A percentile compares a stretch with the other conserved stretches of the same genome.
Evolutionary conservation across 2,329 filamentous ascomycete species (phyloP).

Genomic region (Claviceps spartinae): DNA sequence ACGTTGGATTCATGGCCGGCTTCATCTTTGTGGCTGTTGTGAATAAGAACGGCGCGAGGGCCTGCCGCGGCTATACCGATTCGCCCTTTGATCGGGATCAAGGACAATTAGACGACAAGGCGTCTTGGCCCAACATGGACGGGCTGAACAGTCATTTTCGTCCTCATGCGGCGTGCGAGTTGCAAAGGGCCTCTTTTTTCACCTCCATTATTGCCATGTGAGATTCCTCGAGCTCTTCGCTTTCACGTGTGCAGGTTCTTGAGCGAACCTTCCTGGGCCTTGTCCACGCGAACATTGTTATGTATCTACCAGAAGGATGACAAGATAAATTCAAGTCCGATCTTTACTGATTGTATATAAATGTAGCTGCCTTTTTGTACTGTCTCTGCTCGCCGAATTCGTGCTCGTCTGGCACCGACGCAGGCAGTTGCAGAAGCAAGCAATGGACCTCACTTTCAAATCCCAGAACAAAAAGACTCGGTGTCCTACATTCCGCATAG

Average conservation of each 20-base stretch:
- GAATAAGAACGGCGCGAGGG: slow-evolving; percentile 53
- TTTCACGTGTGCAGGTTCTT: neutral
- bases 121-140: slow-evolving; percentile 4
- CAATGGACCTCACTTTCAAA: slow-evolving; percentile 42
- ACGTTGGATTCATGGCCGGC: slow-evolving; percentile 59
- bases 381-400: slow-evolving; percentile 57
- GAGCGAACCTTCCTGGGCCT: too few species aligned
- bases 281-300: too few species aligned
- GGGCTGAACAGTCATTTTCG: too few species aligned
- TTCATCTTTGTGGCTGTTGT: slow-evolving; percentile 74
- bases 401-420: slow-evolving; percentile 56
- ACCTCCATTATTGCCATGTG: slow-evolving; percentile 67
- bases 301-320: too few species aligned
- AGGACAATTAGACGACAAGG: slow-evolving; percentile 39
- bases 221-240: slow-evolving; percentile 11
- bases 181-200: slow-evolving; percentile 66
- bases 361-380: slow-evolving; percentile 43
- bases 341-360: too few species aligned
- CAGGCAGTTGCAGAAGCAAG: slow-evolving; percentile 64
- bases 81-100: slow-evolving; percentile 49
- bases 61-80: slow-evolving; percentile 45
- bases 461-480: too few species aligned
- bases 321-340: too few species aligned
- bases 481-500: too few species aligned
- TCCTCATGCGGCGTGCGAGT: slow-evolving; percentile 42